Evolutionary conservation across 139 green algal genomes (phyloP), one percentile per base, ranked within the genome.

Genomic region (Tetradesmus obliquus): DNA sequence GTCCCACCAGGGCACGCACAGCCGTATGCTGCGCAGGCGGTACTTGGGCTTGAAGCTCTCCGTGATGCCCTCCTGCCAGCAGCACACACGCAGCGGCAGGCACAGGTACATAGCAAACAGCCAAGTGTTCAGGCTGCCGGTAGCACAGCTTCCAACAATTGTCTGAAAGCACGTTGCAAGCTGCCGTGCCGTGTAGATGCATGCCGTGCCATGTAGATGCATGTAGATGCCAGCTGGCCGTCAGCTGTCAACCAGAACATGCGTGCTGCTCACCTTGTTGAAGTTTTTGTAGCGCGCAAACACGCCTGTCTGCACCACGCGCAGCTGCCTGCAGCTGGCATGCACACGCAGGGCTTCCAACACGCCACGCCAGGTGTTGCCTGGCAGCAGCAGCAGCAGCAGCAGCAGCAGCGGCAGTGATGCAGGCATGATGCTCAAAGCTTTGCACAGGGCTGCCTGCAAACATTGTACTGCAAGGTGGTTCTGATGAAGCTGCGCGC

Each of bases 281-380:
- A 55, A 17, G 93, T 95, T 95, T 51, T 91, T 89, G 93, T 95
- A 95, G 91, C 92, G 92, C 32, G 89, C 55, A 69, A 95, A 86
- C 6, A 95, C 76, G 55, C 93, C 93, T 19, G 88, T 95, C 88
- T 95, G 93, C 54, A 95, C 88, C 32, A 95, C 45, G 55, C 91
- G 93, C 20, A 95, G 53, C n/a, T 17, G 81, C 81, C 45, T 66
- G 8, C 24, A n/a, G 51, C 53, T 57, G 51, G 81, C 19, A 51
- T 86, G 81, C 3, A 8, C 51, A 32, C 45, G 19, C 81, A 86
- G 8, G 6, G 81, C 81, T 17, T 86, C n/a, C 10, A 62, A 12
- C 81, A 86, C 81, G 32, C 24, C 24, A 55, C 32, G 24, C 76
- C 76, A 83, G 2, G 76, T 83, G 19, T 83, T 83, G 76, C 60